phyloP scores from a whole-genome alignment of 139 green algal species.

The Dunaliella primolecta region DNA sequence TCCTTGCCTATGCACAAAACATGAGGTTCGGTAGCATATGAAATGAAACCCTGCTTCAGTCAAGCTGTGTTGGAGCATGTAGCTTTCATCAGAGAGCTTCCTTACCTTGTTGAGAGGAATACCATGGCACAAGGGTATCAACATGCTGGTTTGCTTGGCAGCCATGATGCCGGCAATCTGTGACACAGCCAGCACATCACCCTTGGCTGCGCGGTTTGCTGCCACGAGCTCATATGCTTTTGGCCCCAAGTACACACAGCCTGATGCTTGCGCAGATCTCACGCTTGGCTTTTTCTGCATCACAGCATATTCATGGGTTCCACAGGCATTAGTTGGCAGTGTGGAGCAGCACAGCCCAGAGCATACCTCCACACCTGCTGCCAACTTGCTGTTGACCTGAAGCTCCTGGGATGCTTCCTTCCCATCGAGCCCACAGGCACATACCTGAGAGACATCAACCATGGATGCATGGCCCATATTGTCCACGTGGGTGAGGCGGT shows the following conservation, averaged over 20 bases:
- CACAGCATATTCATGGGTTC: background rate
- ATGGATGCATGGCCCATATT: slow-evolving; percentile 62
- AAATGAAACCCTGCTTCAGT: too few relatives aligned
- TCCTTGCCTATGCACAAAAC: too few relatives aligned
- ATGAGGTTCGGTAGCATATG: too few relatives aligned
- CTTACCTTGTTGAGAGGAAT: slow-evolving; percentile 64
- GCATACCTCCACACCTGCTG: background rate
- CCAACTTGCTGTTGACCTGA: background rate
- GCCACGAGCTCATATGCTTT: slow-evolving; percentile 63
- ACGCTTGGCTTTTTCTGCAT: slow-evolving; percentile 50
- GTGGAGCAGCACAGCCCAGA: background rate
- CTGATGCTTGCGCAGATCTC: slow-evolving; percentile 63
- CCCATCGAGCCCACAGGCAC: slow-evolving; percentile 1
- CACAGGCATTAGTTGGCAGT: too few relatives aligned
- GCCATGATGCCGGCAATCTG: slow-evolving; percentile 89
- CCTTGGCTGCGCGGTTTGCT: slow-evolving; percentile 76
- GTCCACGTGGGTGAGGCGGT: slow-evolving; percentile 36
- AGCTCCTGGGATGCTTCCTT: background rate
- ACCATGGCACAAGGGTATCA: slow-evolving; percentile 92
- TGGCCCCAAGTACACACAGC: slow-evolving; percentile 62
- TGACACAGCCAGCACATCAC: slow-evolving; percentile 83
- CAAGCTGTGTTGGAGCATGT: too few relatives aligned
- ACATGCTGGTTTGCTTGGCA: slow-evolving; percentile 77
- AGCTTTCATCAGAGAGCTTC: too few relatives aligned
- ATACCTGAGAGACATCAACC: slow-evolving; percentile 75